Percentiles rank a stretch among this genome's conserved stretches.
phyloP scores from a whole-genome alignment of 2,329 filamentous ascomycete genomes.

The Colletotrichum godetiae region DNA sequence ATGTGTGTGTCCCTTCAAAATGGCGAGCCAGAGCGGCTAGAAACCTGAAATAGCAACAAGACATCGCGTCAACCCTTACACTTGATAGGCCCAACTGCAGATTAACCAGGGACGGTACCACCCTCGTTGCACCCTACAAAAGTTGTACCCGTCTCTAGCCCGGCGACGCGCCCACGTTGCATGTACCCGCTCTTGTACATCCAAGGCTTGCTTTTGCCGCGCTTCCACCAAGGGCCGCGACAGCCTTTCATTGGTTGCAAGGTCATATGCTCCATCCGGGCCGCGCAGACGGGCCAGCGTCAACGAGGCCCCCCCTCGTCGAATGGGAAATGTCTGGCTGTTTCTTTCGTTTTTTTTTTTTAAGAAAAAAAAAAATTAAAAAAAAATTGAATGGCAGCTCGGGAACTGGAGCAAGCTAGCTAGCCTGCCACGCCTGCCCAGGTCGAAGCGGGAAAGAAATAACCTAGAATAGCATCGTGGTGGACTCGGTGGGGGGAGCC shows the following conservation, averaged over 20 bases:
- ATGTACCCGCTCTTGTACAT: constrained; percentile 29
- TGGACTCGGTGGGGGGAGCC: not conserved
- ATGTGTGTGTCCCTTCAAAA: not conserved
- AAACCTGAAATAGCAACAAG: constrained; percentile 24
- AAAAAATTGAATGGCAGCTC: not conserved
- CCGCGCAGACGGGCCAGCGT: constrained; percentile 21
- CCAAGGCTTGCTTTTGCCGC: constrained; percentile 33
- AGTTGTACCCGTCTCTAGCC: constrained; percentile 5
- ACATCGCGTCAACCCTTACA: constrained; percentile 13
- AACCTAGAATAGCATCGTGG: constrained; percentile 23
- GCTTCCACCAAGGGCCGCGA: constrained; percentile 8
- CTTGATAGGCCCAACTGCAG: not conserved
- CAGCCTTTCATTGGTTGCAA: constrained; percentile 12
- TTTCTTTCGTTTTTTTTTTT: not conserved
- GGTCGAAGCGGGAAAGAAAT: constrained; percentile 18
- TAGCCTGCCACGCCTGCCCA: too few species aligned
- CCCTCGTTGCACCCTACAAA: too few species aligned
- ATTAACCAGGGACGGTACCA: not conserved
- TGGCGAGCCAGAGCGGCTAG: constrained; percentile 5
- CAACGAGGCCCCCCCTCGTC: not conserved
- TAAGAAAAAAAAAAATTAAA: too few species aligned
- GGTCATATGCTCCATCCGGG: constrained; percentile 10
- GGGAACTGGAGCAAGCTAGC: not conserved
- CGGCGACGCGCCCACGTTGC: constrained; percentile 33
- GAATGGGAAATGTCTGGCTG: constrained; percentile 8